Conservation (phyloP, 345 rosid genomes). For the Iberis pinnata region DNA sequence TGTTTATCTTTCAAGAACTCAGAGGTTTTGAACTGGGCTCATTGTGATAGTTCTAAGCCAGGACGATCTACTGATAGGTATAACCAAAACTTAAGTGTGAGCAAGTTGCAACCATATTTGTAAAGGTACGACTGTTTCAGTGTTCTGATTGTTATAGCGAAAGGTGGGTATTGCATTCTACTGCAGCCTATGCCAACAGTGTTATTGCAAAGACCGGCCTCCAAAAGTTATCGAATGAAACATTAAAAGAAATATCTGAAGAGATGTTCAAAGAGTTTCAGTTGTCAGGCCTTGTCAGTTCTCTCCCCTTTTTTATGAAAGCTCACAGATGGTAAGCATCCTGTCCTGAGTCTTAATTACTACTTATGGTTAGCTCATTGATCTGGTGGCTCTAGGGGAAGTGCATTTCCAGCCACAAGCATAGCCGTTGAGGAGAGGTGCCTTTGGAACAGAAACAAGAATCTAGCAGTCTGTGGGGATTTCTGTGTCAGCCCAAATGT, state of each 20-base stretch:
- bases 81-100: not conserved
- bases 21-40: slow-evolving; percentile 58
- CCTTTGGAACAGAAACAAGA: slow-evolving; percentile 53
- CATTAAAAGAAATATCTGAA: slow-evolving; percentile 46
- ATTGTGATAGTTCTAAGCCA: slow-evolving; percentile 76
- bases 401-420: slow-evolving; percentile 77
- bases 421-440: slow-evolving; percentile 65
- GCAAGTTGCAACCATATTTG: not conserved
- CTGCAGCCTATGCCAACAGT: slow-evolving; percentile 47
- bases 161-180: slow-evolving; percentile 80
- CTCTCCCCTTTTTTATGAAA: slow-evolving; percentile 65
- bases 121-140: slow-evolving; percentile 10
- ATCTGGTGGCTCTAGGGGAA: slow-evolving; percentile 48
- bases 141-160: slow-evolving; percentile 38
- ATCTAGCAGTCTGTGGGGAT: slow-evolving; percentile 70
- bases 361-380: slow-evolving; percentile 6
- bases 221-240: slow-evolving; percentile 50
- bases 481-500: slow-evolving; percentile 76
- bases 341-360: slow-evolving; percentile 1
- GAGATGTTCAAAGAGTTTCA: slow-evolving; percentile 64
- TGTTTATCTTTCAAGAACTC: slow-evolving; percentile 64
- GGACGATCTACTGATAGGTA: slow-evolving; percentile 61
- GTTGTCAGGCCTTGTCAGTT: slow-evolving; percentile 42
- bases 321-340: slow-evolving; percentile 75
- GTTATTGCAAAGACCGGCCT: slow-evolving; percentile 57